Base-by-base conservation (phyloP, 2,329 filamentous ascomycete species). In the Arthrobotrys pseudoclavata region DNA sequence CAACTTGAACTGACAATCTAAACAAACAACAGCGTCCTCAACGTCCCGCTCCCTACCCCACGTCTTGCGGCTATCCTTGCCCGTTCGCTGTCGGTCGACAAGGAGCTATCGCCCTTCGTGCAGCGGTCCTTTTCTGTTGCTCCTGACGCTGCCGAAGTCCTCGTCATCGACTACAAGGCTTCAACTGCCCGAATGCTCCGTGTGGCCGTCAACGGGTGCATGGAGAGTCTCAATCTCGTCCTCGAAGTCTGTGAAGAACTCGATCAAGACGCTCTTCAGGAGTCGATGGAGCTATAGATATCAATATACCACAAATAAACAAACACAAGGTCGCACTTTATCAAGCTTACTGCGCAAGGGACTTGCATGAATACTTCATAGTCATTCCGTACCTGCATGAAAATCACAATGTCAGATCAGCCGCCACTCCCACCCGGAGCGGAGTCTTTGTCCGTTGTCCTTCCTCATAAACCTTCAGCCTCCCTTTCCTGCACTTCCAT, bases 171-270 rank as follows among this genome's bases (percentile, higher is more conserved):
- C 76, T 98, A 98, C 85, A 88, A 87, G 69, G 96, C 95, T 1
- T 93, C 93, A 0, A 98, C 95, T 22, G 97, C 97, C 83, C 91
- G 95, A 80, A 97, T 98, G 95, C 87, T 98, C 69, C 91, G 95
- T 62, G 95, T 98, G 1, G 92, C 95, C 2, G 94, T 97, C 74
- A 98, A 98, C 85, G 93, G 94, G 9, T 97, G 97, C 84, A 94
- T 98, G 87, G 95, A 98, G 82, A 96, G 91, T 80, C 84, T 97
- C 71, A 89, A 90, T 67, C 89, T 97, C 4, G 91, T 97, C 0
- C 84, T 97, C 47, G 92, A 93, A 69, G 92, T 97, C 24, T 97
- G 97, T 92, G 90, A 92, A 83, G 91, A 96, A 83, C 85, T 76
- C 22, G 72, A 76, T 50, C 40, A 31, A 15, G 66, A 70, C 12